Evolutionary conservation across 305 asterid species (phyloP), one percentile per base, ranked within the genome.

Genomic region (Fraxinus floribunda): DNA sequence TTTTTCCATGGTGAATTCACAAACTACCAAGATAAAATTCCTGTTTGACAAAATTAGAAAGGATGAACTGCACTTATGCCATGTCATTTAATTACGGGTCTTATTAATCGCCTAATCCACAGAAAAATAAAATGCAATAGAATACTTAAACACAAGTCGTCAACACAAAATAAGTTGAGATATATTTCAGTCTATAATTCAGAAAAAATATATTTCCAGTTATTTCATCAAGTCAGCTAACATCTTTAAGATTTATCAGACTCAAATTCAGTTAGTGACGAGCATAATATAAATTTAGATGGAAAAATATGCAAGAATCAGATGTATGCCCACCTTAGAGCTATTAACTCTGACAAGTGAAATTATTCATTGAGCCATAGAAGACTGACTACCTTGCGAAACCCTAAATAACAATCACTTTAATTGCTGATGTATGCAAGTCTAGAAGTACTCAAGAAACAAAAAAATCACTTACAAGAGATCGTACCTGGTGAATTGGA

Each of bases 401-500:
- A 66, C 74, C 35, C 64, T 38, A 30, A 22, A 38, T 46, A 35
- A 18, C 75, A 16, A 68, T 41, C n/a, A 26, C 30, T 70, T 72
- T 30, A 36, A 32, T 57, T 62, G 77, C 35, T 70, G 75, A 70
- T 16, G 8, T 70, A 29, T 26, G 75, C 75, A 70, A 70, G 39
- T 30, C 7, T 70, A 1, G 6, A 29, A 68, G 75, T 68, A 9
- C 26, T 15, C 38, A 3, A 68, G 78, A 36, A 35, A n/a, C 60
- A 70, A 13, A 34, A 78, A 55, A 0, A 15, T 34, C 11, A 35
- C 18, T 32, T 26, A 44, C 16, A 62, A 20, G 74, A 77, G 60
- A 88, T 84, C 84, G 26, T 85, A 88, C 91, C 85, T 88, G 89
- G 81, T 83, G 89, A 81, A 88, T 88, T 55, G 89, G 91, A 64